Evolutionary conservation across 805 yeast species (phyloP).

Genomic region (Peterozyma xylosa): DNA sequence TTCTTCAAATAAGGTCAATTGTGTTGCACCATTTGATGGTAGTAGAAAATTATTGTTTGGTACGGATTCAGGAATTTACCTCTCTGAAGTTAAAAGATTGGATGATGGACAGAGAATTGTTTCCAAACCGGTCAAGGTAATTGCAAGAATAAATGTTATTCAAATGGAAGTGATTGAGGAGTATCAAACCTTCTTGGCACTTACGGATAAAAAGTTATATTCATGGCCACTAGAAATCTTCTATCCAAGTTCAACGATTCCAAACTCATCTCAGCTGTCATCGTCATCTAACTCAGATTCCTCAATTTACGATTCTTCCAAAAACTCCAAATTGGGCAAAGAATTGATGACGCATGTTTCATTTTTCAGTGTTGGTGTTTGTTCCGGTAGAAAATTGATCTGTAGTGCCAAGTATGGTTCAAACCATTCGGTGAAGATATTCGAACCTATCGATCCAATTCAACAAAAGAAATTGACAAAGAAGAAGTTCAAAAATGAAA

Average conservation of each 20-base stretch:
- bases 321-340: constrained; percentile 58
- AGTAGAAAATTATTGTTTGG: constrained; percentile 88
- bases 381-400: constrained; percentile 80
- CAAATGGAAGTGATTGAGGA: constrained; percentile 92
- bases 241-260: constrained; percentile 31
- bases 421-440: constrained; percentile 69
- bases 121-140: constrained; percentile 67
- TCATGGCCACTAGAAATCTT: constrained; percentile 73
- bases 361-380: constrained; percentile 88
- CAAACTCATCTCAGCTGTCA: constrained; percentile 38
- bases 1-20: constrained; percentile 69
- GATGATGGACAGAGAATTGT: constrained; percentile 45
- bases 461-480: constrained; percentile 47
- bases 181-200: constrained; percentile 71
- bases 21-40: constrained; percentile 91
- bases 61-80: constrained; percentile 84
- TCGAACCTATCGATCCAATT: constrained; percentile 83
- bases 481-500: constrained; percentile 61
- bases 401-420: constrained; percentile 85
- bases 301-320: constrained; percentile 25
- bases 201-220: constrained; percentile 74
- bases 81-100: constrained; percentile 56
- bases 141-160: constrained; percentile 68
- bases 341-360: constrained; percentile 82
- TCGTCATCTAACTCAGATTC: not conserved